Evolutionary conservation across 768 basidiomycete species (phyloP), one percentile per base, ranked within the genome.

Genomic region (Pisolithus microcarpus): DNA sequence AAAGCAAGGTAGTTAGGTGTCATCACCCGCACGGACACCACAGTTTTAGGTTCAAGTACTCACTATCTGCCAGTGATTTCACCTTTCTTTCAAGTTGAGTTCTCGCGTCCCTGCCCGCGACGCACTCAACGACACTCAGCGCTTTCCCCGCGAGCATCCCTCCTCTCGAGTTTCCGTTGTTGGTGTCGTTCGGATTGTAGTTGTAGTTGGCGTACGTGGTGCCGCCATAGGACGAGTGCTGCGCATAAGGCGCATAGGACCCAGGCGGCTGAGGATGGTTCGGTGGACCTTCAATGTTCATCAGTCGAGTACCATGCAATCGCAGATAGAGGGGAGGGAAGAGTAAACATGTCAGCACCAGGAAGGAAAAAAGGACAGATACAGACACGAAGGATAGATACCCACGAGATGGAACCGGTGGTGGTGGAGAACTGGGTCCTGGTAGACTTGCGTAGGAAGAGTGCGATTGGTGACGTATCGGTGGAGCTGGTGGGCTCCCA

Each of bases 71-170:
- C 40, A 83, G 56, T 52, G 55, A 68, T 51, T 69, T 73, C 13
- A 81, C 67, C 47, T 59, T 65, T 40, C 66, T 71, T 55, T 81
- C 79, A 38, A 84, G 52, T 57, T 78, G 79, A 31, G 65, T 62
- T 38, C 76, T 65, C 39, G 73, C 75, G 49, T 73, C 74, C 56
- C 69, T 71, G 4, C 82, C 81, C 16, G 79, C 78, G 28, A 82
- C 64, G 52, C 72, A 77, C 60, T 82, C 81, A 18, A 85, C 71
- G n/a, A 74, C 71, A 53, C 63, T 72, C 56, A 74, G 57, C 38
- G 80, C 81, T 56, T 67, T 67, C 26, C 66, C 72, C 30, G 18
- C 38, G 44, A 40, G 37, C 0, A 49, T 49, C 0, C 55, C 53
- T 4, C 58, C 57, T 1, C 49, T 28, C 1, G 50, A 38, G 5